Evolutionary conservation across 345 rosid genomes (phyloP).

Genomic region (Corchorus capsularis): DNA sequence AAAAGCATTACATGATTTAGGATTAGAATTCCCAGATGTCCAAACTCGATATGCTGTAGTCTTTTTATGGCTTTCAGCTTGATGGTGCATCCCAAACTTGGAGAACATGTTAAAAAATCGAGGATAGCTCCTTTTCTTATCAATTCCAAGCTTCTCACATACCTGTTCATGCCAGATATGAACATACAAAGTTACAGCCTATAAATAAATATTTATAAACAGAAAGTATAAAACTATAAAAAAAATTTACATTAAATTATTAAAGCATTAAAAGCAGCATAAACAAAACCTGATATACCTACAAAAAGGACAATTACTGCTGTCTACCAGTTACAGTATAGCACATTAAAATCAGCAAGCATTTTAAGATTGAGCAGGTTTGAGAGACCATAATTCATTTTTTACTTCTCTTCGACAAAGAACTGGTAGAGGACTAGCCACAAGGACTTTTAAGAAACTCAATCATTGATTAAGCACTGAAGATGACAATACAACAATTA

Average conservation of each 20-base stretch:
- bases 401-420: background rate
- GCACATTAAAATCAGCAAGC: background rate
- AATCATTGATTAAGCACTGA: background rate
- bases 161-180: conserved; percentile 50
- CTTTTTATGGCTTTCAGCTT: conserved; percentile 69
- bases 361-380: background rate
- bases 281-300: conserved; percentile 1
- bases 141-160: conserved; percentile 79
- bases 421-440: background rate
- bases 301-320: conserved; percentile 1
- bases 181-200: conserved; percentile 6
- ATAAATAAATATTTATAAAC: background rate
- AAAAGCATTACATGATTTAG: conserved; percentile 47
- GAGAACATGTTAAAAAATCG: conserved; percentile 63
- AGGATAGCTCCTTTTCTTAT: conserved; percentile 73
- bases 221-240: background rate
- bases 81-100: conserved; percentile 74
- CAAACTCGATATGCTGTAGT: conserved; percentile 70
- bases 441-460: background rate
- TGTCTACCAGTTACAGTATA: background rate
- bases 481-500: conserved; percentile 1
- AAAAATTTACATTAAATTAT: background rate
- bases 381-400: background rate
- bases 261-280: background rate
- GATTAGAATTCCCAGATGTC: conserved; percentile 58